A percentile compares a stretch with the other conserved stretches of the same genome.
Conservation (phyloP, 1,139 yeast species). For the Entelexis sorbosivorans region DNA sequence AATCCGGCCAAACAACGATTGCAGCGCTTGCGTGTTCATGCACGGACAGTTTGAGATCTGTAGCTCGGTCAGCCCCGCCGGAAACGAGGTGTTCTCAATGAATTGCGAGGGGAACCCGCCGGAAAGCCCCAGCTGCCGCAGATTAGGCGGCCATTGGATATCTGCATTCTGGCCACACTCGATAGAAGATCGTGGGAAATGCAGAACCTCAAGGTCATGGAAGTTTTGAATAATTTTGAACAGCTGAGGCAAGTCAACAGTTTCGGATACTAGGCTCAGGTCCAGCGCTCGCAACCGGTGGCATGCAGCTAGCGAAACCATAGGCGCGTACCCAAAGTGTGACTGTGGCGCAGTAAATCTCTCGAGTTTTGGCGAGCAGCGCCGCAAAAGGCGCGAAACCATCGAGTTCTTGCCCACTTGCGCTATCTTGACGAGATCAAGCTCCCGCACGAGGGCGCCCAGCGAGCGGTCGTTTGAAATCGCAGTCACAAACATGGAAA, state of each 20-base stretch:
- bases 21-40: slow-evolving; percentile 47
- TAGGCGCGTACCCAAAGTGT: slow-evolving; percentile 83
- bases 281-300: slow-evolving; percentile 54
- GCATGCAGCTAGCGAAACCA: slow-evolving; percentile 67
- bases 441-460: slow-evolving; percentile 30
- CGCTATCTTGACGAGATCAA: slow-evolving; percentile 67
- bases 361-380: slow-evolving; percentile 55
- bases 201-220: slow-evolving; percentile 53
- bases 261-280: slow-evolving; percentile 80
- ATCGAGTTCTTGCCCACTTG: slow-evolving; percentile 91
- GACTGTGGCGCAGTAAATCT: slow-evolving; percentile 86
- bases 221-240: slow-evolving; percentile 62
- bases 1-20: slow-evolving; percentile 46
- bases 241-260: slow-evolving; percentile 67
- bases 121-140: slow-evolving; percentile 61
- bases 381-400: slow-evolving; percentile 67
- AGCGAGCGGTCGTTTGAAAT: slow-evolving; percentile 32
- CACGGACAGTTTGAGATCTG: slow-evolving; percentile 85
- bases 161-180: slow-evolving; percentile 42
- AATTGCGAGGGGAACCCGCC: slow-evolving; percentile 87
- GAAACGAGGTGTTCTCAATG: slow-evolving; percentile 54
- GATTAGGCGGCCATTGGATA: slow-evolving; percentile 62
- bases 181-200: slow-evolving; percentile 82
- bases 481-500: slow-evolving; percentile 60
- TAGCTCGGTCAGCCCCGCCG: slow-evolving; percentile 54